A percentile compares a stretch with the other conserved stretches of the same genome.
phyloP scores from a whole-genome alignment of 2,329 filamentous ascomycete species.

The Fusarium sterilihyphosum region DNA sequence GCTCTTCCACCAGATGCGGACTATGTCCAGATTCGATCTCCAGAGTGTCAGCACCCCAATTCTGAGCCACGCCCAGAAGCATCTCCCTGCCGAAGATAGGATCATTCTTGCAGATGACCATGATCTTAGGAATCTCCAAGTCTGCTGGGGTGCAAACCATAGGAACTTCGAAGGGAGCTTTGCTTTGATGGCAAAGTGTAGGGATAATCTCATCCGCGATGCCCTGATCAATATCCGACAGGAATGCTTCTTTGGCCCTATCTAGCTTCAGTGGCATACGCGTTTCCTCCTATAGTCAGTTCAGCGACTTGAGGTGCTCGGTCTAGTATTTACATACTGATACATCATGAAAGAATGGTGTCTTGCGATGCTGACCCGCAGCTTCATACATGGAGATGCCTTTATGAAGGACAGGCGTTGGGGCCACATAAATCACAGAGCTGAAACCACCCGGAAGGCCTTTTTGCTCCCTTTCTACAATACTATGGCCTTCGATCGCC shows the following conservation, averaged over 20 bases:
- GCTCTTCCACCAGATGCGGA: slow-evolving; percentile 16
- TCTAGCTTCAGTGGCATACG: slow-evolving; percentile 5
- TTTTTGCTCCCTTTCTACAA: not conserved
- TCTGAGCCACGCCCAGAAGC: not conserved
- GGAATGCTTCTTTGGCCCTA: slow-evolving; percentile 11
- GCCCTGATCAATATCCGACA: slow-evolving; percentile 13
- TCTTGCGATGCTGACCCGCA: not conserved
- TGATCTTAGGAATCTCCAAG: not conserved
- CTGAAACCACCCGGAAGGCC: slow-evolving; percentile 12
- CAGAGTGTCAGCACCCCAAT: slow-evolving; percentile 6
- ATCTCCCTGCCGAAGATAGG: slow-evolving; percentile 3
- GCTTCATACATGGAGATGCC: slow-evolving; percentile 25
- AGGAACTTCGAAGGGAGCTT: slow-evolving; percentile 1
- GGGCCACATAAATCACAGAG: slow-evolving; percentile 8
- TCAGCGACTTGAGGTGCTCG: fast-evolving
- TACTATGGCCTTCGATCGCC: not conserved
- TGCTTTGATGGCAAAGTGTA: slow-evolving; percentile 21
- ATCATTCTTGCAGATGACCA: slow-evolving; percentile 14
- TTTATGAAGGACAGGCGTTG: slow-evolving; percentile 11
- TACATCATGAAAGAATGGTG: slow-evolving; percentile 16
- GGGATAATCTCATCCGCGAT: not conserved
- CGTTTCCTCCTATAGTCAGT: not conserved
- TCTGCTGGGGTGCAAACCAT: slow-evolving; percentile 6
- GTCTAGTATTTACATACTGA: not conserved
- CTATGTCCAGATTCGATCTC: slow-evolving; percentile 34